Evolutionary conservation across 208 protist genomes (phyloP).

Genomic region (Herpetomonas tarakana): DNA sequence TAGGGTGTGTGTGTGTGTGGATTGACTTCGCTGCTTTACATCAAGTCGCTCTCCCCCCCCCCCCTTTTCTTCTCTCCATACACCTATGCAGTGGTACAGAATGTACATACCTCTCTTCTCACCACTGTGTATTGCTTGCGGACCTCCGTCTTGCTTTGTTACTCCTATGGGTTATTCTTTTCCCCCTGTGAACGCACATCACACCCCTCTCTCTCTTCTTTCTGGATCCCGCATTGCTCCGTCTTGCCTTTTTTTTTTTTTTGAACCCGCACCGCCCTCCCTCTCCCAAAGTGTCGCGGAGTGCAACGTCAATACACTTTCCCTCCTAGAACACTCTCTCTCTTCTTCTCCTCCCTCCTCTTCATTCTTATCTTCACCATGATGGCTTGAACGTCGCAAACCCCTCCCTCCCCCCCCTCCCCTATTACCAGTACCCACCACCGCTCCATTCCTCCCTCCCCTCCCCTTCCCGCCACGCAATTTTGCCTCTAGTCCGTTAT

Average conservation of each 20-base stretch:
- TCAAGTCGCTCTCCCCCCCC: too few relatives aligned
- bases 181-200: background rate
- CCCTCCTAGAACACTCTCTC: too few relatives aligned
- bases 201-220: slow-evolving; percentile 7
- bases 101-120: background rate
- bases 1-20: slow-evolving; percentile 2
- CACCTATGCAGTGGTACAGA: background rate
- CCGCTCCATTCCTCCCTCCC: too few relatives aligned
- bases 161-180: background rate
- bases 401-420: too few relatives aligned
- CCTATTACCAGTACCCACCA: too few relatives aligned
- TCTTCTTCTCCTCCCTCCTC: slow-evolving; percentile 12
- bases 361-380: background rate
- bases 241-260: slow-evolving; percentile 12
- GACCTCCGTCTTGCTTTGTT: too few relatives aligned
- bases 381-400: background rate
- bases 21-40: slow-evolving; percentile 4
- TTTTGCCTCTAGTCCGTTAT: too few relatives aligned
- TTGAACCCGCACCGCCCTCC: too few relatives aligned
- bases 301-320: too few relatives aligned
- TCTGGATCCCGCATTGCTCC: background rate
- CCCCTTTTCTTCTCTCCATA: background rate
- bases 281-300: too few relatives aligned
- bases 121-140: too few relatives aligned
- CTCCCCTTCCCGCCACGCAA: too few relatives aligned